A percentile compares a stretch with the other conserved stretches of the same genome.
Conservation (phyloP, 2,329 filamentous ascomycete species). For the Alternaria ethzedia region DNA sequence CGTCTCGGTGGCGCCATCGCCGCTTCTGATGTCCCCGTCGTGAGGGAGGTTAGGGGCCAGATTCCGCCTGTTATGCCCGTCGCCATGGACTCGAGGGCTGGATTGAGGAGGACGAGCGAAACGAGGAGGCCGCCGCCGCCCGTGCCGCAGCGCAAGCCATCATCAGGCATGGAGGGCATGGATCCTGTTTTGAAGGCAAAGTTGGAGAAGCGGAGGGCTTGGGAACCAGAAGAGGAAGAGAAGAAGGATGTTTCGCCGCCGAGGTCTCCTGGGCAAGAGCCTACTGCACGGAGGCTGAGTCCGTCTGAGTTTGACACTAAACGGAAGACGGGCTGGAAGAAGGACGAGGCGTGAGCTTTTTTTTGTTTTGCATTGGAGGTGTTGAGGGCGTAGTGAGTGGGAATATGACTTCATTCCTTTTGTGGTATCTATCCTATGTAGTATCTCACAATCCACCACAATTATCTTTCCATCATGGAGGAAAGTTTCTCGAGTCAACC, state of each 20-base stretch:
- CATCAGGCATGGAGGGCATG: not conserved
- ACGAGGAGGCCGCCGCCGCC: constrained; percentile 3
- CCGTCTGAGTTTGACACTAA: constrained; percentile 12
- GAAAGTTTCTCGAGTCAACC: not conserved
- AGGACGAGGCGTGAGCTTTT: constrained; percentile 1
- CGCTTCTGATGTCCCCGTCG: constrained; percentile 11
- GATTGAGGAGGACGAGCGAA: constrained; percentile 1
- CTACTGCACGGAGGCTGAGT: constrained; percentile 5
- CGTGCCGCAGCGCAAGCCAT: constrained; percentile 1
- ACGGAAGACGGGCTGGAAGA: constrained; percentile 18
- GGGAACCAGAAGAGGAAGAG: constrained; percentile 12
- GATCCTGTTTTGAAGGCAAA: constrained; percentile 14
- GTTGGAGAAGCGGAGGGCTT: constrained; percentile 14
- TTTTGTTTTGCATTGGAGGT: not conserved
- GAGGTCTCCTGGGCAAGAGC: constrained; percentile 7
- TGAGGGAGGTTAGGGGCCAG: constrained; percentile 13
- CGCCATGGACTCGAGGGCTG: not conserved
- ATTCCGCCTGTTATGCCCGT: not conserved
- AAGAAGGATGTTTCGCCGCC: constrained; percentile 11
- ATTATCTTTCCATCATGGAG: not conserved
- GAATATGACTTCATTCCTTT: not conserved
- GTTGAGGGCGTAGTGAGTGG: not conserved
- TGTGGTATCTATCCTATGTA: not conserved
- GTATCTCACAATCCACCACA: not conserved
- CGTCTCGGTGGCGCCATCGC: not conserved